Evolutionary conservation across 305 asterid genomes (phyloP), one percentile per base, ranked within the genome.

Genomic region (Stenogyne calaminthoides): DNA sequence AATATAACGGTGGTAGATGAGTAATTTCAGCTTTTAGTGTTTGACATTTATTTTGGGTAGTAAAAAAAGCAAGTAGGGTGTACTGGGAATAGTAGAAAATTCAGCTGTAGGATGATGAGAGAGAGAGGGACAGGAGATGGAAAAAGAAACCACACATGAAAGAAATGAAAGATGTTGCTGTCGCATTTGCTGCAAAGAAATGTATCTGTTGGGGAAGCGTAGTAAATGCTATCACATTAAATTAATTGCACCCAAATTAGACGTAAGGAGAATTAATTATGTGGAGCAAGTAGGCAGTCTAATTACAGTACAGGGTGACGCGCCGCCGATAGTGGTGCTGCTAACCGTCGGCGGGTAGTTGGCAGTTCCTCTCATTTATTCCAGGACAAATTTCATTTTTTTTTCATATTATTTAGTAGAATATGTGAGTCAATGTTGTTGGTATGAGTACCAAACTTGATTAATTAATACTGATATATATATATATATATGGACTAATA

Each of bases 211-310:
- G 73, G 75, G 66, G 62, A 20, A 70, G 34, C 39, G n/a, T 40
- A 77, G 66, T 77, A 18, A 78, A 78, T 72, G 78, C 46, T 44
- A 40, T 6, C 66, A 60, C 70, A 67, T 52, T 52, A 52, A 52
- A 32, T 32, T 52, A 52, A 32, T 32, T 52, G 18, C 1, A 8
- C 11, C 12, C 12, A 51, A 51, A 15, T 51, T 51, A n/a, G 57
- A 44, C 12, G 15, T 9, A 14, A 44, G 22, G 19, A 15, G 57
- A 15, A 49, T 15, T 51, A 51, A 51, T 51, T 51, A 12, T 46
- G 49, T 10, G 49, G n/a, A 5, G 2, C n/a, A 61, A 11, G 8
- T 9, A 72, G 55, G 58, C 66, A 22, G 36, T 52, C 57, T 51
- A 63, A 46, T 14, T 19, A 37, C 11, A 37, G 52, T 16, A 69